Base-by-base conservation (phyloP, 2,329 filamentous ascomycete genomes). In the Coleophoma cylindrospora region DNA sequence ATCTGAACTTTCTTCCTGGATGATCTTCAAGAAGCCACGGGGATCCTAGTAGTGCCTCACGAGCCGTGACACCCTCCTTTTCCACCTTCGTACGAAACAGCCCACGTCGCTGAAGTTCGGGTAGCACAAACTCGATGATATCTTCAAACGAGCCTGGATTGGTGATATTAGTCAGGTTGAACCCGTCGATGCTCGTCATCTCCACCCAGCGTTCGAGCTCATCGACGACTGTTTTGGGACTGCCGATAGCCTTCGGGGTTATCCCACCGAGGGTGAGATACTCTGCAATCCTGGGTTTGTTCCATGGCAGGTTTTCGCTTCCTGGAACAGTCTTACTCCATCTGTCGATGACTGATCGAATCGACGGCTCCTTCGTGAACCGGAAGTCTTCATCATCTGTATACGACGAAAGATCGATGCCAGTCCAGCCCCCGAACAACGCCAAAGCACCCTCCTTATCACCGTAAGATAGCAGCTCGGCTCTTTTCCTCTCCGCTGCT, bases 351-450 rank as follows among this genome's bases (percentile, higher is more conserved):
- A 48, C 65, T 36, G 63, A 74, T 68, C 68, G 61, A 22, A 72
- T 66, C 19, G 40, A 43, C 4, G 14, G 19, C 14, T 43, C 40
- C 68, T 61, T 72, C 62, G 34, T 68, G 74, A 14, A 84, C 12
- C 80, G 68, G 45, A 86, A 66, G 61, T 86, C 83, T 60, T 86
- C 75, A 40, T 86, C 81, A 21, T 86, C 81, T 0, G 69, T 75
- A 56, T 84, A 86, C 38, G 74, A 68, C 7, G 73, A 70, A 22
- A 86, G 67, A 61, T 87, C 80, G 43, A 85, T 83, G 0, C 83
- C 86, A 0, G 86, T 89, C 85, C 86, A 90, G 1, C 86, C 86
- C 17, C 84, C 84, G 58, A 89, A 90, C 15, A 89, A 66, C 1
- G 85, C 82, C 51, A 89, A 62, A 0, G 84, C 86, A 2, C 86